Evolutionary conservation across 2,329 filamentous ascomycete genomes (phyloP), one percentile per base, ranked within the genome.

Genomic region (Periconia macrospinosa): DNA sequence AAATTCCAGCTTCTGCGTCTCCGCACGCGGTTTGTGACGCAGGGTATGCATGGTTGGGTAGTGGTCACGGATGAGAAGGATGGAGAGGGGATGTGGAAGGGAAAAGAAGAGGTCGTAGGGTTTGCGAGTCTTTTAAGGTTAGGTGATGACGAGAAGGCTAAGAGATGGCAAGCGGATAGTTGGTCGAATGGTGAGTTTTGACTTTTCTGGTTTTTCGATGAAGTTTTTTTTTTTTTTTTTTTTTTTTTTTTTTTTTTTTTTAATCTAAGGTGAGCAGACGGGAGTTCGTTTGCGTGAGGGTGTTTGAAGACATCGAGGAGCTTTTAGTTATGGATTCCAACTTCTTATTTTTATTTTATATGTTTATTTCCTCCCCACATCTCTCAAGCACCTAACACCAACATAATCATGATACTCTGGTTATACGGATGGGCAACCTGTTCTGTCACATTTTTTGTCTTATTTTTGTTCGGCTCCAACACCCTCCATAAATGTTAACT

Each of bases 41-140:
- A 30, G 15, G 60, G 60, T 2, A 55, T 52, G 10, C 57, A 59
- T 44, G 62, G 58, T 6, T 61, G 58, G 46, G 62, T 67, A 7
- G 49, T 45, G 14, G 53, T 57, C 19, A 60, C 56, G 1, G 61
- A 66, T 40, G 53, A 56, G 23, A 48, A 45, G 3, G 62, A 62
- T 47, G 23, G 18, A 5, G 47, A 54, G 18, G 23, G 23, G 23
- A 27, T 27, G 3, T 63, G 62, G 59, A 59, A 13, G 7, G 60
- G 59, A 6, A 37, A n/a, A 37, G 8, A 52, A 50, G 27, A 61
- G 46, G 35, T 67, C 8, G 27, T 51, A 8, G 61, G 61, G 5
- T 62, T 54, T 43, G 58, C 58, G 10, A 64, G 61, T 35, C 63
- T 53, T 13, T 23, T 47, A 11, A 35, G 59, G 19, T 49, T 14